These are phyloP conservation scores for Mycena alexandri DNA, from an alignment of 768 basidiomycete genomes.

Conservation along the genomic window DNA sequence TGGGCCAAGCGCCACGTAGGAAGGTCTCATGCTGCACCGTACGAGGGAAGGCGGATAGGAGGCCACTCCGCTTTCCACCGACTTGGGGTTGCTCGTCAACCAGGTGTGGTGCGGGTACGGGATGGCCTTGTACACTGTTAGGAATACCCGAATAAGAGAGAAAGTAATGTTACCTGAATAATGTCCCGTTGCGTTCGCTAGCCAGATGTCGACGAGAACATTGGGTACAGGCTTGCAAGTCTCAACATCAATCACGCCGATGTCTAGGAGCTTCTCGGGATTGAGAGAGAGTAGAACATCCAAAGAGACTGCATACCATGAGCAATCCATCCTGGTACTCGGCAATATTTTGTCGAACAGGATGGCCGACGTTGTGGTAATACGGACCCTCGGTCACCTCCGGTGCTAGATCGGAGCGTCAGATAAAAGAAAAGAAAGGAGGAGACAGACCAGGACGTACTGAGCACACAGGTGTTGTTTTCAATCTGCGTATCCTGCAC, in stretches of 20 bases:
- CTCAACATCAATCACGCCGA: slow-evolving; percentile 70
- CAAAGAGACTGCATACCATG: slow-evolving; percentile 48
- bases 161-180: slow-evolving; percentile 60
- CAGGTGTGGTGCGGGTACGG: slow-evolving; percentile 58
- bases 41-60: slow-evolving; percentile 60
- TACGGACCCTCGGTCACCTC: slow-evolving; percentile 69
- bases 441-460: slow-evolving; percentile 30
- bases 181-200: slow-evolving; percentile 67
- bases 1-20: slow-evolving; percentile 67
- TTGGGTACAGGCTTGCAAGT: slow-evolving; percentile 68
- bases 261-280: slow-evolving; percentile 58
- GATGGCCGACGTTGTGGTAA: slow-evolving; percentile 63
- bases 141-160: background rate
- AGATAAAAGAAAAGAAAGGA: background rate
- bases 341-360: slow-evolving; percentile 67
- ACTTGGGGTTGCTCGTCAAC: slow-evolving; percentile 59
- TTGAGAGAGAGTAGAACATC: slow-evolving; percentile 3
- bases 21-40: slow-evolving; percentile 59
- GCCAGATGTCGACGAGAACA: slow-evolving; percentile 72
- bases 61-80: slow-evolving; percentile 58
- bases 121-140: slow-evolving; percentile 54
- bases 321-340: slow-evolving; percentile 65
- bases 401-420: slow-evolving; percentile 48
- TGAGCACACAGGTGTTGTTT: slow-evolving; percentile 67
- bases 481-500: slow-evolving; percentile 62